Evolutionary conservation across 169 alveolate species (phyloP).

Genomic region (Plasmodium fragile): DNA sequence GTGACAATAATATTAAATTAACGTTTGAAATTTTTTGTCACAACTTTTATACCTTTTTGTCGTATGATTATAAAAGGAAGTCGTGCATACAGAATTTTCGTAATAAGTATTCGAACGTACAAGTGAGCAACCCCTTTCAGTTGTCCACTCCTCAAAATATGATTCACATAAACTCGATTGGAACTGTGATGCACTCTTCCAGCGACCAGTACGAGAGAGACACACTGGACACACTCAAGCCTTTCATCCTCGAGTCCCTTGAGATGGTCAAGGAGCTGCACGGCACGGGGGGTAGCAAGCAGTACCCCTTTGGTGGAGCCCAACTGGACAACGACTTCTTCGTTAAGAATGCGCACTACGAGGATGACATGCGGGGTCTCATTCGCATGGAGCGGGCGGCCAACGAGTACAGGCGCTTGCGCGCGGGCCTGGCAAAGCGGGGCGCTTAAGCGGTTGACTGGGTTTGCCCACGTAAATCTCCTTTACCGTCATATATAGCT

Average conservation of each 20-base stretch:
- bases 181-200: background rate
- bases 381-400: slow-evolving; percentile 3
- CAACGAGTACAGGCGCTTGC: slow-evolving; percentile 30
- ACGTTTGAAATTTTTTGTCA: slow-evolving; percentile 71
- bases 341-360: slow-evolving; percentile 32
- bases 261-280: slow-evolving; percentile 52
- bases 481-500: background rate
- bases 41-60: slow-evolving; percentile 45
- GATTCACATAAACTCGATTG: slow-evolving; percentile 55
- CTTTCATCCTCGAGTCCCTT: slow-evolving; percentile 49
- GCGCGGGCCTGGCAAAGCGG: background rate
- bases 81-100: slow-evolving; percentile 28
- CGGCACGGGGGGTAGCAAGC: background rate
- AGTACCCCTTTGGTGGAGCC: background rate
- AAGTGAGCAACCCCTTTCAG: slow-evolving; percentile 11
- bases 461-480: background rate
- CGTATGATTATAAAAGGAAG: slow-evolving; percentile 65
- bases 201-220: slow-evolving; percentile 33
- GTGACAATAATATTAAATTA: slow-evolving; percentile 69
- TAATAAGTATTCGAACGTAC: slow-evolving; percentile 18
- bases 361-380: slow-evolving; percentile 28
- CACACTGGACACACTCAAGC: slow-evolving; percentile 28
- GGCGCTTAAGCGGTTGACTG: background rate
- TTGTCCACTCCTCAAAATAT: slow-evolving; percentile 37
- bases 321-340: slow-evolving; percentile 57